Evolutionary conservation across 768 basidiomycete species (phyloP), one percentile per base, ranked within the genome.

Genomic region (Coprinopsis sp.): DNA sequence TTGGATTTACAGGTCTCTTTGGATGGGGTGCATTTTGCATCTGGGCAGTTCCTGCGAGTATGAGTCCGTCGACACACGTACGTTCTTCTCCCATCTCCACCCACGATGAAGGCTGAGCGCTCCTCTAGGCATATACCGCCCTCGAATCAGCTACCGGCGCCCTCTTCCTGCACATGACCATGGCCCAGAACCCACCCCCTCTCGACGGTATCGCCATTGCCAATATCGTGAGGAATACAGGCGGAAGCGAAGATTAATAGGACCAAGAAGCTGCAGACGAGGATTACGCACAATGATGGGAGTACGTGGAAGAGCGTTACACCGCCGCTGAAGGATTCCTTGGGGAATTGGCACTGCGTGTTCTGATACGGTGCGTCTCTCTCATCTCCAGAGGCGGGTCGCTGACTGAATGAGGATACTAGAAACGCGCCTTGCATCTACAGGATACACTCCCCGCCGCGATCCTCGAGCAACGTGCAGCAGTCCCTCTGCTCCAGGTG

Each of bases 281-380:
- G 84, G 43, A 97, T 99, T 54, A 97, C 93, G 2, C 94, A 97
- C 62, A 99, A 99, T 55, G 95, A 99, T 63, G 95, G 94, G 46
- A 84, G 91, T 18, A 81, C 78, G 1, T 98, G 95, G 95, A 89
- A 86, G 58, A 74, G 83, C 1, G 63, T 99, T 42, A 69, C 64
- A 5, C 90, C 94, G 0, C 95, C 95, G 0, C 53, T 63, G 12
- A 30, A 57, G 12, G 95, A 99, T 65, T 91, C 92, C 0, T 74
- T 81, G 2, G 88, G 88, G 0, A 75, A 72, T 44, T 44, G 61
- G 12, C 98, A 95, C n/a, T 59, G 64, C 70, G 4, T 98, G 95
- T 58, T 62, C 74, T 11, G 72, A 64, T 5, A 81, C 83, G 6
- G 91, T 93, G 62, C 12, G 69, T 56, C 6, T 10, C 22, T 28